Conservation (phyloP, 768 basidiomycete genomes). For the Mycena belliarum region DNA sequence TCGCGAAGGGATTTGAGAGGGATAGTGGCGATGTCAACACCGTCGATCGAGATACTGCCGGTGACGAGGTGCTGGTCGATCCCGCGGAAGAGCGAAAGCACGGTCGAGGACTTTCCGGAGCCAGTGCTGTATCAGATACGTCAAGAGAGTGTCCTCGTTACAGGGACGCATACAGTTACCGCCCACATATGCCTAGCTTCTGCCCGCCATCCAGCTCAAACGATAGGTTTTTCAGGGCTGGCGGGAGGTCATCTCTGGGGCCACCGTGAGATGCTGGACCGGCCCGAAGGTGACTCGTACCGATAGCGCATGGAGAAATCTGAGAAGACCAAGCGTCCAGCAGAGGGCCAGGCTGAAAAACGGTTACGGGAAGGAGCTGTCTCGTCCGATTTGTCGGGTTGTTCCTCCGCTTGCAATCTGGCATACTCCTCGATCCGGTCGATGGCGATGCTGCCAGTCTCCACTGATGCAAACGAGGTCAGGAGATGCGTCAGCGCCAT, state of each 20-base stretch:
- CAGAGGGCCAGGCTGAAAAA: neutral
- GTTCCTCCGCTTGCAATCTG: constrained; percentile 3
- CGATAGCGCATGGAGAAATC: constrained; percentile 12
- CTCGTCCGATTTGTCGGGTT: neutral
- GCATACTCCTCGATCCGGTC: constrained; percentile 8
- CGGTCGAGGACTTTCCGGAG: constrained; percentile 16
- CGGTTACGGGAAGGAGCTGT: neutral
- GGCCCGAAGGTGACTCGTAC: neutral
- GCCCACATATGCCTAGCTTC: constrained; percentile 10
- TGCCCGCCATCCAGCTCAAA: constrained; percentile 1
- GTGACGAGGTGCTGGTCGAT: constrained; percentile 18
- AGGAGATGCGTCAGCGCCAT: neutral
- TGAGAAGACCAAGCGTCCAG: neutral
- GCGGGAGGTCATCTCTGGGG: neutral
- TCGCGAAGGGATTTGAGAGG: constrained; percentile 6
- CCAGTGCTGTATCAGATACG: constrained; percentile 7
- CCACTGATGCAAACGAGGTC: constrained; percentile 5
- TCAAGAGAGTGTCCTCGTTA: neutral
- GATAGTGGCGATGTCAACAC: constrained; percentile 12
- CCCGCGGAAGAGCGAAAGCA: constrained; percentile 14
- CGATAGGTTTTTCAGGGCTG: constrained; percentile 4
- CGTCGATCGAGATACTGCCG: constrained; percentile 12
- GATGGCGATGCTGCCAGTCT: constrained; percentile 7
- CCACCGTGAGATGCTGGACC: neutral
- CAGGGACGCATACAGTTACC: neutral